Conservation (phyloP, 163 green algal species). For the Chlorella variabilis region DNA sequence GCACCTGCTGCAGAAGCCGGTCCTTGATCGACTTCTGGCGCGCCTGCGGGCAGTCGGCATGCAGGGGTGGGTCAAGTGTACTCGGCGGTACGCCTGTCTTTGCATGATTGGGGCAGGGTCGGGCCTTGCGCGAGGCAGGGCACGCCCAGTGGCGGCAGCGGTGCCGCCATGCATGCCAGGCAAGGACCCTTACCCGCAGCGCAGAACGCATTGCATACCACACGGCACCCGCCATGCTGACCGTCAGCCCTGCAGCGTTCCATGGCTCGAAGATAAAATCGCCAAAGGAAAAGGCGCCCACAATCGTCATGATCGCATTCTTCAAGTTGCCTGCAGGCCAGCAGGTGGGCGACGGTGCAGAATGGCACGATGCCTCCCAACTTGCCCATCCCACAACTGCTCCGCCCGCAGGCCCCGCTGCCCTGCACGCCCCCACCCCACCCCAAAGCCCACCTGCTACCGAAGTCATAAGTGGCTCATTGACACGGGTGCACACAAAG, state of each 20-base stretch:
- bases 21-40: conserved; percentile 46
- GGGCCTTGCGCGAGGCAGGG: no score
- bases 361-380: no score
- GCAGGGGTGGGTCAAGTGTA: not conserved
- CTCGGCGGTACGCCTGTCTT: not conserved
- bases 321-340: conserved; percentile 70
- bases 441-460: conserved; percentile 41
- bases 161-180: not conserved
- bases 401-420: no score
- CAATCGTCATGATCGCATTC: conserved; percentile 76
- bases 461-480: conserved; percentile 78
- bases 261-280: conserved; percentile 71
- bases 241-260: conserved; percentile 64
- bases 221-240: conserved; percentile 70
- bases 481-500: conserved; percentile 78
- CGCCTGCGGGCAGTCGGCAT: conserved; percentile 14
- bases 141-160: no score
- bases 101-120: no score
- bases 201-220: conserved; percentile 73
- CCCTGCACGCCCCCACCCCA: not conserved
- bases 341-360: not conserved
- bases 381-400: not conserved
- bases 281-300: conserved; percentile 75
- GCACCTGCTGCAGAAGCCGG: conserved; percentile 44
- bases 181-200: conserved; percentile 50